phyloP scores from a whole-genome alignment of 495 filamentous ascomycete genomes.

The Lindgomyces ingoldianus region DNA sequence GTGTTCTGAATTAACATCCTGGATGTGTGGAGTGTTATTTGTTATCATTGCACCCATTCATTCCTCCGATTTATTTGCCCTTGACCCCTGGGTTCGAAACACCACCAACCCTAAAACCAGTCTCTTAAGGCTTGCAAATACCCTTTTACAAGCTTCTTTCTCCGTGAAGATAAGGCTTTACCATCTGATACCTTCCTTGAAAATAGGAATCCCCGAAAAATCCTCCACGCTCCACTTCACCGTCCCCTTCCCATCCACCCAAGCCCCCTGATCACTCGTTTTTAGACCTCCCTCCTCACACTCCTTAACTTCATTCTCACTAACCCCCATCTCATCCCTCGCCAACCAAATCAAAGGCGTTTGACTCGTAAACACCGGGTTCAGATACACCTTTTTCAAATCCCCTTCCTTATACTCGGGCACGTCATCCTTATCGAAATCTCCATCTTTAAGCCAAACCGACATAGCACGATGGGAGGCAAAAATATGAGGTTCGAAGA shows the following conservation, averaged over 20 bases:
- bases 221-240: slow-evolving; percentile 73
- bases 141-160: too few relatives aligned
- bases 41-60: too few relatives aligned
- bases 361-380: slow-evolving; percentile 65
- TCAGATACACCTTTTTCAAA: slow-evolving; percentile 66
- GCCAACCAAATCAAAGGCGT: slow-evolving; percentile 84
- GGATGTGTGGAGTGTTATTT: too few relatives aligned
- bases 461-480: slow-evolving; percentile 34
- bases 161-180: too few relatives aligned
- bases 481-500: slow-evolving; percentile 39
- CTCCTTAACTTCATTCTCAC: slow-evolving; percentile 72
- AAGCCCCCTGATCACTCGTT: slow-evolving; percentile 82
- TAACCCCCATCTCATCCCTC: slow-evolving; percentile 71
- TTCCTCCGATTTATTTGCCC: too few relatives aligned
- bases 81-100: too few relatives aligned
- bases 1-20: too few relatives aligned
- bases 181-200: slow-evolving; percentile 54
- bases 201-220: slow-evolving; percentile 71
- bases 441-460: slow-evolving; percentile 35
- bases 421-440: slow-evolving; percentile 32
- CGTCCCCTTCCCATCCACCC: slow-evolving; percentile 76
- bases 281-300: slow-evolving; percentile 66
- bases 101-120: too few relatives aligned
- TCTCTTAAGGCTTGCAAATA: too few relatives aligned
- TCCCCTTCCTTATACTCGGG: slow-evolving; percentile 31